Evolutionary conservation across 306 rosid genomes (phyloP), one percentile per base, ranked within the genome.

Genomic region (Luffa acutangula): DNA sequence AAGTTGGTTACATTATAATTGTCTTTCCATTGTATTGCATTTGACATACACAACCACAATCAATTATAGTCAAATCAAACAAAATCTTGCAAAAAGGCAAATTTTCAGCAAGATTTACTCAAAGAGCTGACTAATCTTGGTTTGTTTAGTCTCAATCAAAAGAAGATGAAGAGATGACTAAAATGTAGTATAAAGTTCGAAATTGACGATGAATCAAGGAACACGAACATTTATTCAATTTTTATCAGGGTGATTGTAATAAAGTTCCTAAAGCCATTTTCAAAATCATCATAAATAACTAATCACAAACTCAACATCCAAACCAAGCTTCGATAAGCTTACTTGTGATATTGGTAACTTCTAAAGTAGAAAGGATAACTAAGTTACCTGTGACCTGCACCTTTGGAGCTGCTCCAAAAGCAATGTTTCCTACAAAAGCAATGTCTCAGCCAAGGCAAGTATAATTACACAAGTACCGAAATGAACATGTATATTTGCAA

Each of bases 351-450:
- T 36, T 37, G 13, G 13, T 18, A 66, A 66, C 73, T 66, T 66
- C 73, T 18, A 15, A n/a, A 42, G 9, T 6, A 7, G 57, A 76
- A 17, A 45, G 60, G 31, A 20, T 37, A 69, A 2, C 80, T 41
- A 72, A 20, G 48, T 70, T 82, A 92, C 94, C 94, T 87, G 91
- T 70, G 84, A 57, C 79, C 84, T 88, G 77, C 91, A 90, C 78
- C 75, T 89, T 80, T 75, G 79, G 60, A 92, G 87, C 54, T 87
- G 89, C 83, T 91, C 96, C 66, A 83, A 4, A 54, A 89, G 85
- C 72, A 85, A 52, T 74, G 87, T 84, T 83, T 93, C 97, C 90
- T 92, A 87, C 80, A 87, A 79, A 18, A 83, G 54, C 49, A 41
- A 46, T 70, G 75, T 43, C 75, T 42, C 52, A 70, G 75, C 75